Evolutionary conservation across 805 yeast species (phyloP).

Genomic region (Metschnikowia sp.): DNA sequence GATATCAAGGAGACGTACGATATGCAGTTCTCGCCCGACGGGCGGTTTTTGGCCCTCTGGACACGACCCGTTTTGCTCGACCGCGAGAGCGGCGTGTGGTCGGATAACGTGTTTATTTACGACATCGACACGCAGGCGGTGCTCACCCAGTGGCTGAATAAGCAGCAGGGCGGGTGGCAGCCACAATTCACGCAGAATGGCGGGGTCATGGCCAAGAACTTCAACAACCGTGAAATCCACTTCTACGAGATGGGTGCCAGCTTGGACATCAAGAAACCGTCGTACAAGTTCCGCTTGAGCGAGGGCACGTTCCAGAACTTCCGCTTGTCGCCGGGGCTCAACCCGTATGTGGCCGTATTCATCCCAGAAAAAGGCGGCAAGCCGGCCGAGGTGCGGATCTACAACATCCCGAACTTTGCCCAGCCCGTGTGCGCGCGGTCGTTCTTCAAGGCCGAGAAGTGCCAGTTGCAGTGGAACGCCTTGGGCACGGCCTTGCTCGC

Average conservation of each 20-base stretch:
- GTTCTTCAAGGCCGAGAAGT: constrained; percentile 93
- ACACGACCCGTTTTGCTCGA: constrained; percentile 70
- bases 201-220: constrained; percentile 57
- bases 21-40: constrained; percentile 83
- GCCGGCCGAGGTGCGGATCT: constrained; percentile 86
- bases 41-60: constrained; percentile 82
- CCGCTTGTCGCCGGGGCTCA: constrained; percentile 79
- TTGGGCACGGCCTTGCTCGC: constrained; percentile 93
- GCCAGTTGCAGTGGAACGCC: constrained; percentile 88
- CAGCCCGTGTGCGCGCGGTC: constrained; percentile 83
- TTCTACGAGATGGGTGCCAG: constrained; percentile 52
- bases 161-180: constrained; percentile 86
- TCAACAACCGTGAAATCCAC: constrained; percentile 59
- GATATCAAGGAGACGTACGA: constrained; percentile 71
- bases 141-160: constrained; percentile 65
- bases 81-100: constrained; percentile 69
- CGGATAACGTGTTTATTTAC: constrained; percentile 78
- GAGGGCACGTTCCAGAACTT: constrained; percentile 54
- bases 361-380: constrained; percentile 82
- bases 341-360: constrained; percentile 87
- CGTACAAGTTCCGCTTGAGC: constrained; percentile 52
- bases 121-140: constrained; percentile 43
- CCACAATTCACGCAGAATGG: constrained; percentile 89
- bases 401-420: constrained; percentile 68
- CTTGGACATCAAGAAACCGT: constrained; percentile 44